Evolutionary conservation across 2,329 filamentous ascomycete genomes (phyloP).

Genomic region (Scolecobasidium constrictum): DNA sequence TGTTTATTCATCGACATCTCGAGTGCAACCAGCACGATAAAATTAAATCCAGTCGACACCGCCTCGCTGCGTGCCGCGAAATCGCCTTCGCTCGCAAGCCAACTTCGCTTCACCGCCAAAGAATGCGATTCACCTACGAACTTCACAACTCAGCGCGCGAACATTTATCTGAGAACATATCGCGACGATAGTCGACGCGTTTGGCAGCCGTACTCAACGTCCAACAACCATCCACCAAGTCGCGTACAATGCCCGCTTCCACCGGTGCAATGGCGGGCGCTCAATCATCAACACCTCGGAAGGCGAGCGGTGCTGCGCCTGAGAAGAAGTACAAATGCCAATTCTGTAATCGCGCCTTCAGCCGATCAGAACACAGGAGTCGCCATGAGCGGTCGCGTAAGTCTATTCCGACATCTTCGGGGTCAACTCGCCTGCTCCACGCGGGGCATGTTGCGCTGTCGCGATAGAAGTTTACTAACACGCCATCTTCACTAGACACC

Average conservation of each 20-base stretch:
- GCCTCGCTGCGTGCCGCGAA: not conserved
- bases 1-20: not conserved
- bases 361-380: slow-evolving; percentile 91
- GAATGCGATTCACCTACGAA: not conserved
- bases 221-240: not conserved
- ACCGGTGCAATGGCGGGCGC: not conserved
- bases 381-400: slow-evolving; percentile 96
- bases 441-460: not conserved
- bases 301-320: slow-evolving; percentile 58
- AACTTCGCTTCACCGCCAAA: not conserved
- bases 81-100: not conserved
- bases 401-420: slow-evolving; percentile 43
- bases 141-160: not conserved
- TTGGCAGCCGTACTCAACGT: not conserved
- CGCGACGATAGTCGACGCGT: not conserved
- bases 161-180: not conserved
- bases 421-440: slow-evolving; percentile 6
- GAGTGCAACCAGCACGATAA: not conserved
- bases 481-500: slow-evolving; percentile 57
- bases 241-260: not conserved
- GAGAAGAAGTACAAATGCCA: slow-evolving; percentile 99
- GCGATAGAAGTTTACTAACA: slow-evolving; percentile 22
- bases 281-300: slow-evolving; percentile 53
- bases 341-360: slow-evolving; percentile 96
- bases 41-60: not conserved